phyloP scores from a whole-genome alignment of 2,329 filamentous ascomycete genomes.

The Talaromyces sp. region DNA sequence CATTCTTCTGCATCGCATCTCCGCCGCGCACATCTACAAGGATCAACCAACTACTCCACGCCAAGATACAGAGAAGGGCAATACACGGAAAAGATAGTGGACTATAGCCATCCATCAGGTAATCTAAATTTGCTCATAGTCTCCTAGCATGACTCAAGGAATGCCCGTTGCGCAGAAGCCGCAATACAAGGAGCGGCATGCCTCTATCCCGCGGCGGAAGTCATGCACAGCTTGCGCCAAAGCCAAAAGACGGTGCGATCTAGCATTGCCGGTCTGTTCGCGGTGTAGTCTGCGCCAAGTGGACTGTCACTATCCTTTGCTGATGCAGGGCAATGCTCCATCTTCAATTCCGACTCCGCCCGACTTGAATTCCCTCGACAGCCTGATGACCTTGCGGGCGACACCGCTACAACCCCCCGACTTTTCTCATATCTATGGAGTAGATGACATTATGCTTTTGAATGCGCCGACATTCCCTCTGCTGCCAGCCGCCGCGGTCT shows the following conservation, averaged over 20 bases:
- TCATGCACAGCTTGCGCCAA: slow-evolving; percentile 55
- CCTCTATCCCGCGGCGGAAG: slow-evolving; percentile 47
- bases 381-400: background rate
- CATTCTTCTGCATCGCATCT: background rate
- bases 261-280: slow-evolving; percentile 48
- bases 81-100: too few species aligned
- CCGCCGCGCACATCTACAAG: background rate
- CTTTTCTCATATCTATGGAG: background rate
- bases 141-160: background rate
- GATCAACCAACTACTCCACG: background rate
- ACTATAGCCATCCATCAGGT: too few species aligned
- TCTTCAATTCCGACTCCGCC: slow-evolving; percentile 8
- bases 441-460: background rate
- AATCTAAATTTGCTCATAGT: background rate
- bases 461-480: slow-evolving; percentile 8
- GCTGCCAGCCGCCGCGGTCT: slow-evolving; percentile 18
- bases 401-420: background rate
- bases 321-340: slow-evolving; percentile 15
- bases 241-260: slow-evolving; percentile 55
- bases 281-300: slow-evolving; percentile 49
- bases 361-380: background rate
- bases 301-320: slow-evolving; percentile 44
- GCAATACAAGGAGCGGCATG: slow-evolving; percentile 33
- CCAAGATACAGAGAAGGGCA: background rate
- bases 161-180: slow-evolving; percentile 7